Base-by-base conservation (phyloP, 495 filamentous ascomycete species). In the Podospora australis region DNA sequence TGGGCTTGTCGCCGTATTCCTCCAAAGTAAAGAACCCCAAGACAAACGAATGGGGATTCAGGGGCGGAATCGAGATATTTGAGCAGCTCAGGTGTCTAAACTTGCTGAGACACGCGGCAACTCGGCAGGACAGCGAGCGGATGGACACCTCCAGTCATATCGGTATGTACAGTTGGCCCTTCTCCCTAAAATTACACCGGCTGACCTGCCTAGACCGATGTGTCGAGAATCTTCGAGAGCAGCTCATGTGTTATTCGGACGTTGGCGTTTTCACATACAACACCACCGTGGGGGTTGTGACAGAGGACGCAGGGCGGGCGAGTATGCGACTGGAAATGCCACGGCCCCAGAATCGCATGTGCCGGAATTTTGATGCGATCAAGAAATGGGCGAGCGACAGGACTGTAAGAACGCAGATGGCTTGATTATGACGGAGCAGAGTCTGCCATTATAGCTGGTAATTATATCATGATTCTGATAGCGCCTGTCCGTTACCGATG, bases 1-100 rank as follows among this genome's bases (percentile, higher is more conserved):
- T 78, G 8, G 70, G 64, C 20, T 69, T 75, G 24, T 52, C 65
- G 9, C 70, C 73, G 8, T 60, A 65, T 39, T 70, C 68, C 6
- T 55, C 75, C 21, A 67, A 60, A 39, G 74, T 74, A 47, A 71
- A 65, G 29, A 63, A 77, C 51, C 75, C 72, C 24, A 65, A 66
- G 35, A 72, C 72, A 6, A 72, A 72, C 17, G 68, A 71, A 41
- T 66, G 69, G 40, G 74, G 74, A 0, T 77, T 74, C 50, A 63
- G 75, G 10, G 70, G 74, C 1, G 74, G 70, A 6, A 54, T 79
- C n/a, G 74, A 79, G 42, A 72, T 78, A 2, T 78, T 79, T 59
- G 74, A 79, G 56, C 74, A 79, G 56, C 62, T 79, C 16, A 73
- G 75, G 52, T 79, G 77, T 58, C 58, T 78, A 32, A 75, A 78